phyloP scores from a whole-genome alignment of 257 asterid species.

The Plantago major region DNA sequence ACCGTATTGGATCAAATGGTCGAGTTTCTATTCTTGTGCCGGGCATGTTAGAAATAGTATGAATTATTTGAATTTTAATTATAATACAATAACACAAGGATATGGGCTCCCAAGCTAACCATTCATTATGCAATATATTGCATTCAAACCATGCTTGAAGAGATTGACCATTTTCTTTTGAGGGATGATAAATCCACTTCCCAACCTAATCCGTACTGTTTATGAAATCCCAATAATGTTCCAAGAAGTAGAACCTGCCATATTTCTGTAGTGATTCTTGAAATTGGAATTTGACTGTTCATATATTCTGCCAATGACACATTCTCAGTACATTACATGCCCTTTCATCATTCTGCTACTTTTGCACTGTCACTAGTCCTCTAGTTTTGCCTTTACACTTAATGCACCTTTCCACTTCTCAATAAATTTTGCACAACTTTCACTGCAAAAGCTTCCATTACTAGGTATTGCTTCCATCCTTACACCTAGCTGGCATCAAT shows the following conservation, averaged over 20 bases:
- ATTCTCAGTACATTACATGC: constrained; percentile 14
- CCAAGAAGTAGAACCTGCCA: constrained; percentile 15
- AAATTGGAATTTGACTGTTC: constrained; percentile 26
- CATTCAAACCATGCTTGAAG: no score
- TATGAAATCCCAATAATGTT: constrained; percentile 16
- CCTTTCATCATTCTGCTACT: constrained; percentile 14
- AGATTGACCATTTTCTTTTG: no score
- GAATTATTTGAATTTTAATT: no score
- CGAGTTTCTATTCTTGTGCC: no score
- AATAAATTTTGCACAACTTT: neutral
- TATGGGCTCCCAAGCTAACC: no score
- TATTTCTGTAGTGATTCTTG: constrained; percentile 18
- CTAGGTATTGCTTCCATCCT: constrained; percentile 1
- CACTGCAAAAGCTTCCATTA: constrained; percentile 2
- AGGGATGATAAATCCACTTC: no score
- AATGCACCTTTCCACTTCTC: neutral
- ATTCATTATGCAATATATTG: no score
- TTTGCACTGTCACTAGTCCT: no score
- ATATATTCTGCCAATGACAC: constrained; percentile 20
- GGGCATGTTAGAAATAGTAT: no score
- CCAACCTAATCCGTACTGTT: neutral
- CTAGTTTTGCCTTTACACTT: no score
- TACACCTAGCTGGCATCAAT: neutral
- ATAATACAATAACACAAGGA: no score
- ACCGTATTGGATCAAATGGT: no score